phyloP scores from a whole-genome alignment of 805 yeast species.

The Lipomyces mesembrius region DNA sequence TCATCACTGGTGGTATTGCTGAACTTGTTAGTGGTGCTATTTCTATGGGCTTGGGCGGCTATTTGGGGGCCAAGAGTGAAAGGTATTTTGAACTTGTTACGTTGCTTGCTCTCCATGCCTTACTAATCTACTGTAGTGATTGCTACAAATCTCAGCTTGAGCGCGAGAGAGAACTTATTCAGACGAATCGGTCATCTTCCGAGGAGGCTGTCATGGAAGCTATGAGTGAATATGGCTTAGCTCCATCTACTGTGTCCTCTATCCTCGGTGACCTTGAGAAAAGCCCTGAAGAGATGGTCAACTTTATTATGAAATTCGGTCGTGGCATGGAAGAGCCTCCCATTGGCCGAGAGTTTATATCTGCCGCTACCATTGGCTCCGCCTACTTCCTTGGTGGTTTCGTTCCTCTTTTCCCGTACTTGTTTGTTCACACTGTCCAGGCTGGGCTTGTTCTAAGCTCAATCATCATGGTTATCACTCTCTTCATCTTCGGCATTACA shows the following conservation, averaged over 20 bases:
- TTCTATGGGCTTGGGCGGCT: constrained; percentile 98
- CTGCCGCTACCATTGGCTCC: constrained; percentile 87
- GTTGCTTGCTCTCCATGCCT: neutral
- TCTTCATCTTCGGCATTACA: constrained; percentile 82
- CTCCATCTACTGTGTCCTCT: constrained; percentile 71
- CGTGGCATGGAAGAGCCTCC: constrained; percentile 96
- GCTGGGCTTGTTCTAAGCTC: constrained; percentile 77
- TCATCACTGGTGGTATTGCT: constrained; percentile 97
- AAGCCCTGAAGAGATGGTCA: constrained; percentile 77
- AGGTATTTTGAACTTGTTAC: constrained; percentile 18
- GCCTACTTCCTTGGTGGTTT: constrained; percentile 92
- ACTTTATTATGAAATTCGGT: constrained; percentile 79
- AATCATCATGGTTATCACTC: constrained; percentile 79
- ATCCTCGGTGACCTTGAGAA: constrained; percentile 80
- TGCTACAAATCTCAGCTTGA: constrained; percentile 39
- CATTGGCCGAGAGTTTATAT: constrained; percentile 82
- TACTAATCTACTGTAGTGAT: constrained; percentile 19
- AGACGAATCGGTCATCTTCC: constrained; percentile 52
- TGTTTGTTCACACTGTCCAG: constrained; percentile 75
- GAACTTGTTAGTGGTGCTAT: constrained; percentile 96
- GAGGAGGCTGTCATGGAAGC: constrained; percentile 83
- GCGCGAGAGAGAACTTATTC: constrained; percentile 45
- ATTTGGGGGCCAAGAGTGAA: constrained; percentile 91
- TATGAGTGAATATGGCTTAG: constrained; percentile 67
- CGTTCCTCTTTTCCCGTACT: constrained; percentile 88